Conservation (phyloP, 2,329 filamentous ascomycete genomes). For the Aspergillus sojae region DNA sequence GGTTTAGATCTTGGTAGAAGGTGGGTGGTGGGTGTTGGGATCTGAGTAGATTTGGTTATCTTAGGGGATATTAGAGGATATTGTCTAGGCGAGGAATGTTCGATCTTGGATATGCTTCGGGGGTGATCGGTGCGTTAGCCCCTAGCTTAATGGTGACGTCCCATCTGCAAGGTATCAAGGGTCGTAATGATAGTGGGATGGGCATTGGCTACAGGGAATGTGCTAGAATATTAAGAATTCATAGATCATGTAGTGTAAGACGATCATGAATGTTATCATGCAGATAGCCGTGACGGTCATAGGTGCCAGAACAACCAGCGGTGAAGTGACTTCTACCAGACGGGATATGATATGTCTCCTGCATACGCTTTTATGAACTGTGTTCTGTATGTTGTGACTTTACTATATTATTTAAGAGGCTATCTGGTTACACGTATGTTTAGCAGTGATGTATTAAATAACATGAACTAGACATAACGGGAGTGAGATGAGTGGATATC, state of each 20-base stretch:
- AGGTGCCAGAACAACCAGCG: background rate
- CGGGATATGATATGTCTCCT: background rate
- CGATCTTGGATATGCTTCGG: background rate
- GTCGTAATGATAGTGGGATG: background rate
- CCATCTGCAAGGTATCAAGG: background rate
- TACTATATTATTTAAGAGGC: rapidly evolving
- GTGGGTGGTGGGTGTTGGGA: background rate
- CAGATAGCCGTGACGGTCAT: background rate
- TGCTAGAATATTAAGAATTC: background rate
- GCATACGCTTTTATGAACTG: too few relatives aligned
- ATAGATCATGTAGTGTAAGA: background rate
- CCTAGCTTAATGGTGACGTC: background rate
- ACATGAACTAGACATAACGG: background rate
- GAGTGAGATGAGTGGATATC: too few relatives aligned
- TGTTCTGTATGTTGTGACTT: background rate
- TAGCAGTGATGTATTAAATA: background rate
- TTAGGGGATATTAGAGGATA: background rate
- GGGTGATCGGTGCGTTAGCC: background rate
- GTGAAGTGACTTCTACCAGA: background rate
- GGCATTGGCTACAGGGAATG: background rate
- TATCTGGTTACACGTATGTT: too few relatives aligned
- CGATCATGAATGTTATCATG: background rate
- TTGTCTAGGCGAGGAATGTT: too few relatives aligned
- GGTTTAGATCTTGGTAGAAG: background rate
- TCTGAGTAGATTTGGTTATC: background rate